Base-by-base conservation (phyloP, 148 eudicot species). In the Rhododendron molle region DNA sequence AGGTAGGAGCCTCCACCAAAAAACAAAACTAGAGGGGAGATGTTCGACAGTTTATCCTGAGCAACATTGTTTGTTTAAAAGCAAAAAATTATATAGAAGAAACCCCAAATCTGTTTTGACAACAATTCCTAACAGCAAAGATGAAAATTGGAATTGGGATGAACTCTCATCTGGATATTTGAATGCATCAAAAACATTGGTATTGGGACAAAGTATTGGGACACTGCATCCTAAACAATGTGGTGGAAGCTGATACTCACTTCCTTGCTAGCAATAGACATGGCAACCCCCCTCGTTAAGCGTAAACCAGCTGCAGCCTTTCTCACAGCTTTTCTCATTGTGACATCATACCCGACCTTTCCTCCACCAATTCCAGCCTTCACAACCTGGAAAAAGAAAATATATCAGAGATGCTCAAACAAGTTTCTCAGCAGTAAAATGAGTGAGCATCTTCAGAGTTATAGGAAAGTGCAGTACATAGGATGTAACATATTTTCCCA, bases 291-390 rank as follows among this genome's bases (percentile, higher is more conserved):
- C 89, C 99, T 92, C 69, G 94, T 93, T 88, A 97, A 91, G 82
- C 98, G 99, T 92, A 97, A 93, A 85, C 96, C 98, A 91, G 93
- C 95, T 40, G 99, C 98, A 91, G 99, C 96, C 90, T 95, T 97
- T 87, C 94, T 91, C 87, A 97, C 98, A 54, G 96, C 80, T 85
- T 91, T 90, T 86, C 91, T 90, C 60, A 87, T 92, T 82, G 93
- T 95, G 34, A 93, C 87, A 89, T 95, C 95, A 93, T 93, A 97
- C 52, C 99, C 98, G 47, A 92, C 94, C 77, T 89, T 92, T 87
- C 99, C 99, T n/a, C 94, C 88, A 88, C 94, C 91, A 83, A 97
- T 87, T 50, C 96, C 98, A 69, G 93, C 98, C 87, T 88, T 92
- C 69, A 97, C 98, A 89, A 93, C 93, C 99, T 97, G 88, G 85